phyloP scores from a whole-genome alignment of 1,284 basidiomycete genomes.

The Cutaneotrichosporon sp. region DNA sequence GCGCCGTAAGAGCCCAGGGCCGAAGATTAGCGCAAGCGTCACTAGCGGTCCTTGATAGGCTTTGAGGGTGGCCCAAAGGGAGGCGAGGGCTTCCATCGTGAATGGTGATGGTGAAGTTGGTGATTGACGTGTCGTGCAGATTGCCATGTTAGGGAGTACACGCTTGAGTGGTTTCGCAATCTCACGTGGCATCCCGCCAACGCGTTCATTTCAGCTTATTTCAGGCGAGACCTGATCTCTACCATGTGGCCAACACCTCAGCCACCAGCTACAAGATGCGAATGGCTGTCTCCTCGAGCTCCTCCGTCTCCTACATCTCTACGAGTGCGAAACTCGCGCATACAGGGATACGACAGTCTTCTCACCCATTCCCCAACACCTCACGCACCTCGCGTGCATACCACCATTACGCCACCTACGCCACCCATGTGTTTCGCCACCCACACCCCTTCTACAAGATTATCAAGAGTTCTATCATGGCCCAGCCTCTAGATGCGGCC shows the following conservation, averaged over 20 bases:
- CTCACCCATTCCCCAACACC: too few relatives aligned
- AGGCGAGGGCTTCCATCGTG: constrained; percentile 6
- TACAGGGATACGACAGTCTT: too few relatives aligned
- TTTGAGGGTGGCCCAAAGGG: constrained; percentile 6
- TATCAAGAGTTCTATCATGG: not conserved
- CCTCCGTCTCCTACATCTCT: too few relatives aligned
- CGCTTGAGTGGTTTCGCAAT: not conserved
- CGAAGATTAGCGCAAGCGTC: not conserved
- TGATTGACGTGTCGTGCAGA: not conserved
- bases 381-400: not conserved
- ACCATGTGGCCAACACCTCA: too few relatives aligned
- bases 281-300: too few relatives aligned
- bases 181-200: too few relatives aligned
- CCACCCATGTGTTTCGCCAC: not conserved
- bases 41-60: constrained; percentile 4
- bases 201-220: too few relatives aligned
- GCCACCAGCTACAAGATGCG: too few relatives aligned
- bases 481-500: not conserved
- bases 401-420: not conserved
- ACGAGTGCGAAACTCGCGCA: too few relatives aligned
- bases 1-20: not conserved
- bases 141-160: not conserved
- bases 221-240: too few relatives aligned
- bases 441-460: not conserved
- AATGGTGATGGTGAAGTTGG: not conserved